A percentile compares a stretch with the other conserved stretches of the same genome.
Conservation (phyloP, 306 rosid genomes). For the Fragaria iinumae region DNA sequence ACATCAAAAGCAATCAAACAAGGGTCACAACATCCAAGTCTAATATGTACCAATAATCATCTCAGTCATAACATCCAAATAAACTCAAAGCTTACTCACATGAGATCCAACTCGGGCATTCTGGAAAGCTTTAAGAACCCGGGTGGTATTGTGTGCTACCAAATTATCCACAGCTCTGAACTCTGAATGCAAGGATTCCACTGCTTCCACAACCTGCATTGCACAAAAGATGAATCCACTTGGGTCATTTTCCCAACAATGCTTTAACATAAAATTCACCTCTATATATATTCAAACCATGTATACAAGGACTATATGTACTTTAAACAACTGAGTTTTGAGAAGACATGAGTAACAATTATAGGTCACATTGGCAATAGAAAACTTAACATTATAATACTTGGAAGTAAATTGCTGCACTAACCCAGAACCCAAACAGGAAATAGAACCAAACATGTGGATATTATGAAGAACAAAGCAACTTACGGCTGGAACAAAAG, state of each 20-base stretch:
- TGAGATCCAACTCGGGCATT: constrained; percentile 86
- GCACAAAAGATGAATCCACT: constrained; percentile 31
- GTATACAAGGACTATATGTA: background rate
- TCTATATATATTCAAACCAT: background rate
- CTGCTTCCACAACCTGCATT: constrained; percentile 79
- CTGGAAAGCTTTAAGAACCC: constrained; percentile 79
- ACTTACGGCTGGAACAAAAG: constrained; percentile 71
- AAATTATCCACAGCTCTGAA: constrained; percentile 82
- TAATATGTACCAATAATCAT: constrained; percentile 9
- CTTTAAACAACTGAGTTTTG: background rate
- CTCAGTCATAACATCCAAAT: constrained; percentile 4
- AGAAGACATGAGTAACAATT: background rate
- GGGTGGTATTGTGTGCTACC: constrained; percentile 72
- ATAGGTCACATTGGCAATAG: background rate
- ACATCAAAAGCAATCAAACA: constrained; percentile 3
- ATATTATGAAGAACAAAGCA: background rate
- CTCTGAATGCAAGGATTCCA: constrained; percentile 63
- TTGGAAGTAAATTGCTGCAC: background rate
- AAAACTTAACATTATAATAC: background rate
- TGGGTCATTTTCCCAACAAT: background rate
- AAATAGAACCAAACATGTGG: background rate
- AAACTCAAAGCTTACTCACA: constrained; percentile 41
- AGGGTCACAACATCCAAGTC: constrained; percentile 7
- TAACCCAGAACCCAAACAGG: constrained; percentile 11
- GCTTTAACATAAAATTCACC: constrained; percentile 2